Evolutionary conservation across 768 basidiomycete species (phyloP).

Genomic region (Termitomyces sp.): DNA sequence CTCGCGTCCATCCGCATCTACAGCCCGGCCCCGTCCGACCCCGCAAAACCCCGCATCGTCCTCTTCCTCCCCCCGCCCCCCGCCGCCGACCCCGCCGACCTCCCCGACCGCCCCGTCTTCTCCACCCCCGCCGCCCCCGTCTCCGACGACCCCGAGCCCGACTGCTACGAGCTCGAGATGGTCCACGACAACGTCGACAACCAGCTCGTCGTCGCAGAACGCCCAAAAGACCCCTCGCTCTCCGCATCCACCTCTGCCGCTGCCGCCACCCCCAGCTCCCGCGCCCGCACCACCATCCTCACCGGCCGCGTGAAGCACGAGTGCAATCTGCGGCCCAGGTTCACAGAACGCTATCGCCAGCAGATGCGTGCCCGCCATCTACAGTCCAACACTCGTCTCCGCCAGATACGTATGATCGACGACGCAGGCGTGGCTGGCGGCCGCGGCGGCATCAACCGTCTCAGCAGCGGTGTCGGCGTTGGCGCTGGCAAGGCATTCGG

Average conservation of each 20-base stretch:
- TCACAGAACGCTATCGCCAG: slow-evolving; percentile 61
- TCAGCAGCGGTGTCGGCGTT: slow-evolving; percentile 69
- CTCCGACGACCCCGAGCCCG: slow-evolving; percentile 38
- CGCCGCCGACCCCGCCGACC: slow-evolving; percentile 25
- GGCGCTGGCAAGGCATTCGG: slow-evolving; percentile 54
- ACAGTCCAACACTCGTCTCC: slow-evolving; percentile 59
- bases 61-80: slow-evolving; percentile 61
- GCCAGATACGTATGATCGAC: slow-evolving; percentile 72
- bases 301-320: slow-evolving; percentile 81
- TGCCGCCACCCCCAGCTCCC: slow-evolving; percentile 41
- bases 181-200: slow-evolving; percentile 81
- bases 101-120: slow-evolving; percentile 32
- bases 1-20: slow-evolving; percentile 86
- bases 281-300: slow-evolving; percentile 72
- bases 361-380: slow-evolving; percentile 66
- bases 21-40: slow-evolving; percentile 36
- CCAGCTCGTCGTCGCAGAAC: slow-evolving; percentile 80
- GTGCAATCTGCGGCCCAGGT: slow-evolving; percentile 64
- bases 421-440: slow-evolving; percentile 65
- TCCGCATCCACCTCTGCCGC: slow-evolving; percentile 28
- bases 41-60: slow-evolving; percentile 54
- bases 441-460: slow-evolving; percentile 68
- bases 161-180: slow-evolving; percentile 86
- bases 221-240: slow-evolving; percentile 57
- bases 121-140: slow-evolving; percentile 25